Evolutionary conservation across 345 rosid species (phyloP).

Genomic region (Citrus trifoliata): DNA sequence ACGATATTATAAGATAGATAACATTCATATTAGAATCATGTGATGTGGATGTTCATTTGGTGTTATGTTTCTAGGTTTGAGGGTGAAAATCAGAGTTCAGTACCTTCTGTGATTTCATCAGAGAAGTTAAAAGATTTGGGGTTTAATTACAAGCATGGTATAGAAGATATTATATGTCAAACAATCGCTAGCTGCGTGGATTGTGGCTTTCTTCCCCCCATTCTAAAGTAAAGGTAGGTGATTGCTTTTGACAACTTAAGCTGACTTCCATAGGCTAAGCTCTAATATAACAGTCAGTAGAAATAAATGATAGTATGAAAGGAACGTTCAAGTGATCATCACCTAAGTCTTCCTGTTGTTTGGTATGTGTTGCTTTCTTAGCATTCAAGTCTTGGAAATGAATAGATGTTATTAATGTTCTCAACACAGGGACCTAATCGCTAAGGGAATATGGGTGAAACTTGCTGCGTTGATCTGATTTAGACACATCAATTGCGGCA

Average conservation of each 20-base stretch:
- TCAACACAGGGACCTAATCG: background rate
- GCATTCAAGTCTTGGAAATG: constrained; percentile 5
- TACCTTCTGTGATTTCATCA: constrained; percentile 64
- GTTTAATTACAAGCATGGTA: constrained; percentile 49
- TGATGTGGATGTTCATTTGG: background rate
- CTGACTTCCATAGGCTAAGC: background rate
- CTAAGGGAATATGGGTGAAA: background rate
- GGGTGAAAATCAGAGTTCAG: constrained; percentile 20
- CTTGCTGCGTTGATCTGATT: background rate
- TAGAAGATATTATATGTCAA: constrained; percentile 50
- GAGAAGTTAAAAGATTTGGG: constrained; percentile 64
- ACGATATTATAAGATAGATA: background rate
- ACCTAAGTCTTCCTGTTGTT: background rate
- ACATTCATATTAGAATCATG: background rate
- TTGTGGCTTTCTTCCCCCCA: constrained; percentile 37
- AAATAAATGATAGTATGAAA: constrained; percentile 16
- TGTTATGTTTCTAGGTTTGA: constrained; percentile 25
- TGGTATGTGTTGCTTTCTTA: constrained; percentile 14
- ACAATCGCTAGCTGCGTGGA: constrained; percentile 39
- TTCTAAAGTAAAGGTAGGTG: background rate
- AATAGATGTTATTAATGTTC: constrained; percentile 7
- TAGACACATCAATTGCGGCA: background rate
- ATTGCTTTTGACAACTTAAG: background rate
- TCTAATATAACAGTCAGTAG: background rate
- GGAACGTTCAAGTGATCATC: background rate